phyloP scores from a whole-genome alignment of 2,329 filamentous ascomycete species.

The Pyrenophora tritici-repentis region DNA sequence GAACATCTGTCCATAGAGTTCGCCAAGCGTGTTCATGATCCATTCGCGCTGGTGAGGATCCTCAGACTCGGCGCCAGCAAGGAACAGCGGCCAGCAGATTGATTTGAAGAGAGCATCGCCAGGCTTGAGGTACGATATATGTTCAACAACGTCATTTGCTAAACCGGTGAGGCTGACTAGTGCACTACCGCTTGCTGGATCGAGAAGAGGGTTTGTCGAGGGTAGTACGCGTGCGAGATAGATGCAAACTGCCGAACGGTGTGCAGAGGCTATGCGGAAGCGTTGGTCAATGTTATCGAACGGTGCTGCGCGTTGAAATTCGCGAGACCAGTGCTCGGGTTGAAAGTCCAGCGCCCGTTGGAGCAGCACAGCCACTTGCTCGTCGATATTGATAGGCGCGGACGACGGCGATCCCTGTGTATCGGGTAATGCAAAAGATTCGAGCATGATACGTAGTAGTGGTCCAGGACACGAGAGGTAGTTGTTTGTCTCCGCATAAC shows the following conservation, averaged over 20 bases:
- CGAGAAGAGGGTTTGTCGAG: constrained; percentile 45
- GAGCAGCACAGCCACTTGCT: constrained; percentile 32
- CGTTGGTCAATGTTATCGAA: constrained; percentile 42
- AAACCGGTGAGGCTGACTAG: constrained; percentile 46
- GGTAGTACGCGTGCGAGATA: constrained; percentile 44
- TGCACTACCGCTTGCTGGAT: constrained; percentile 46
- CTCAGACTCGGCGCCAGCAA: constrained; percentile 61
- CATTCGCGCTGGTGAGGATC: constrained; percentile 55
- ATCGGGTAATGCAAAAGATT: constrained; percentile 42
- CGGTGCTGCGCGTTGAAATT: constrained; percentile 41
- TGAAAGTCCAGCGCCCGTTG: constrained; percentile 39
- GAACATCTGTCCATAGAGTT: constrained; percentile 42
- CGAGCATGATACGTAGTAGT: constrained; percentile 45
- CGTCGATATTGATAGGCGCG: constrained; percentile 25
- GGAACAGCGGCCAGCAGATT: constrained; percentile 64
- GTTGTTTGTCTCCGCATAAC: constrained; percentile 48
- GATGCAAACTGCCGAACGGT: constrained; percentile 49
- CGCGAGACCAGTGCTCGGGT: constrained; percentile 37
- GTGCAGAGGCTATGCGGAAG: constrained; percentile 45
- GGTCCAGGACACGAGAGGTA: constrained; percentile 46
- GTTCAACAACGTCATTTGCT: constrained; percentile 57
- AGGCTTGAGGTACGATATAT: constrained; percentile 56
- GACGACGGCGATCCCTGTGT: constrained; percentile 18
- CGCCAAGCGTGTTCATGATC: constrained; percentile 55
- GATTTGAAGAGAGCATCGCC: constrained; percentile 62